phyloP scores from a whole-genome alignment of 139 green algal species.

The Chlamydomonas sp. region DNA sequence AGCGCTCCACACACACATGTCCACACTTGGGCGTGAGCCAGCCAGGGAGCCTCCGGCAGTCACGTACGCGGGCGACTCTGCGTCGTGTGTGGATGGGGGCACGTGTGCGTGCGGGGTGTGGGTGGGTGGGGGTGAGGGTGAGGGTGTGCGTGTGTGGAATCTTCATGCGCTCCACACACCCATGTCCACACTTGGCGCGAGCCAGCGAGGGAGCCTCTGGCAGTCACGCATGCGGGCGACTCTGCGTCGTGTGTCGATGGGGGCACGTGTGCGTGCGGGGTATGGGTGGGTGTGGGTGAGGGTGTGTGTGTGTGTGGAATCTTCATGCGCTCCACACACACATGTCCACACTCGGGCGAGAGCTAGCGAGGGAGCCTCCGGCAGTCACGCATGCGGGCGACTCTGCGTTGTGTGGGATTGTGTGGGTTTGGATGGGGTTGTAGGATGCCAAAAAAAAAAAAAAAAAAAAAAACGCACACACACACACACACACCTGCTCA shows the following conservation, averaged over 20 bases:
- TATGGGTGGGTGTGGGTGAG: background rate
- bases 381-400: too few species aligned
- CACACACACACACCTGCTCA: too few species aligned
- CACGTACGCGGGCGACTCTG: background rate
- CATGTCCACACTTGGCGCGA: too few species aligned
- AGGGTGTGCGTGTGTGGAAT: conserved; percentile 4
- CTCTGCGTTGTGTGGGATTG: background rate
- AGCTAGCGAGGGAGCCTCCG: too few species aligned
- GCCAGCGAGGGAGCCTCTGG: too few species aligned
- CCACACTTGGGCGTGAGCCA: too few species aligned
- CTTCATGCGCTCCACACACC: background rate
- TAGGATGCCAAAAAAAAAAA: too few species aligned
- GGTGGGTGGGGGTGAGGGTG: background rate
- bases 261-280: background rate
- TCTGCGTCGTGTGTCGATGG: background rate
- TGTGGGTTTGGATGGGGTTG: too few species aligned
- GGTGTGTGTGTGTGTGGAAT: conserved; percentile 4
- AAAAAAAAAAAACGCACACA: too few species aligned
- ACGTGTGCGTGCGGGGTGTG: background rate
- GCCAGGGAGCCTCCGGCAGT: too few species aligned
- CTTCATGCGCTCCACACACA: background rate
- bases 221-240: too few species aligned
- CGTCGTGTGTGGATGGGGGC: background rate
- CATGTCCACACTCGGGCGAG: too few species aligned
- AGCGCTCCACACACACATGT: background rate